These are phyloP conservation scores for Catharanthus roseus DNA, from an alignment of 257 asterid genomes.

Conservation along the genomic window DNA sequence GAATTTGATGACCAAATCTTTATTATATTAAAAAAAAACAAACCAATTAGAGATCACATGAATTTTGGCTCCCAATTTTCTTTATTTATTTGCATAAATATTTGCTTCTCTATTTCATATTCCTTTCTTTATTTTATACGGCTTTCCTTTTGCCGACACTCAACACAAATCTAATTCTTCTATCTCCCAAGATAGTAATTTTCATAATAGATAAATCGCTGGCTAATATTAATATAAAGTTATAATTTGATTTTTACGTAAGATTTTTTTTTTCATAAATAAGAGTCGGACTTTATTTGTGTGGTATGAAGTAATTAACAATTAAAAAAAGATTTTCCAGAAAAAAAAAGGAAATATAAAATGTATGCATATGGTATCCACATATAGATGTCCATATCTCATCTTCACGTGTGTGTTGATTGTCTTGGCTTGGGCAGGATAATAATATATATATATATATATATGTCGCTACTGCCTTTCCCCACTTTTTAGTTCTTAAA, in stretches of 20 bases:
- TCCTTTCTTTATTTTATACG: not conserved
- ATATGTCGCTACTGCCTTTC: not conserved
- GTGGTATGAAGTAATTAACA: too few species aligned
- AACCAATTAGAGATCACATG: too few species aligned
- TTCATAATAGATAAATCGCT: too few species aligned
- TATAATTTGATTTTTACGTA: too few species aligned
- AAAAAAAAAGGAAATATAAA: too few species aligned
- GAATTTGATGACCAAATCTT: not conserved
- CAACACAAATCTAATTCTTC: not conserved
- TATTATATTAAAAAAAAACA: not conserved
- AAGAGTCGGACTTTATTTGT: too few species aligned
- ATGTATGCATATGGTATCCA: not conserved
- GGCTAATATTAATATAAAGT: too few species aligned
- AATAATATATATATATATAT: too few species aligned
- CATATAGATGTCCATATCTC: constrained; percentile 11
- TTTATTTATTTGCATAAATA: too few species aligned
- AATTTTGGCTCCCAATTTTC: not conserved
- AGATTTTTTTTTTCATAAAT: too few species aligned
- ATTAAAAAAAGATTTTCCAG: too few species aligned
- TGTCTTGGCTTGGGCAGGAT: constrained; percentile 9
- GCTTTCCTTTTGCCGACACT: constrained; percentile 16
- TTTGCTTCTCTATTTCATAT: too few species aligned
- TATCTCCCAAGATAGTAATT: not conserved
- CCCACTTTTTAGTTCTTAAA: not conserved
- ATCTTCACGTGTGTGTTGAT: constrained; percentile 18